Base-by-base conservation (phyloP, 805 yeast genomes). In the Lipomyces sp. region DNA sequence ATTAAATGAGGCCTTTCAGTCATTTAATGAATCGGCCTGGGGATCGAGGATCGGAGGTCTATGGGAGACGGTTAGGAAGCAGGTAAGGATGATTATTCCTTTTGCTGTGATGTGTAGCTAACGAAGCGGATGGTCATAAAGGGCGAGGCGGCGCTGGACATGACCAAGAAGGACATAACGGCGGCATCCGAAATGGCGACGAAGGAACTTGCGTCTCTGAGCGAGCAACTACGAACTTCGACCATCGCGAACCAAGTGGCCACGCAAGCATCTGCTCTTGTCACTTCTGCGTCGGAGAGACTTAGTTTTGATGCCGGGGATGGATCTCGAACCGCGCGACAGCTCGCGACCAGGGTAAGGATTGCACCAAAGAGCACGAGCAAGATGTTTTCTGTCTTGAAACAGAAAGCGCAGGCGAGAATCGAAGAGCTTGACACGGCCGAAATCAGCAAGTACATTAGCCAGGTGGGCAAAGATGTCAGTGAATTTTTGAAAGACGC, bases 341-440 rank as follows among this genome's bases (percentile, higher is more conserved):
- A 53, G 8, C 59, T 61, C 15, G 59, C 64, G 37, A 11, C 53
- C 57, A 53, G 57, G 1, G 57, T 61, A 34, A 33, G 29, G 53
- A 48, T 57, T 5, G 63, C 71, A 32, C 71, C 73, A 34, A 64
- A 68, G 64, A 67, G 35, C 62, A 73, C 59, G 63, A 71, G 64
- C 59, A 69, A 73, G 34, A 73, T 73, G 76, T 72, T 80, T 53
- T 65, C 69, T n/a, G 74, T 73, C 50, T 70, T 73, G 67, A 77
- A 75, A 69, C 73, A 66, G 57, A 77, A 80, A 69, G 87, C 92
- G 6, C 91, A 89, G 71, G 82, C 82, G 57, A 85, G 84, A 60
- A 80, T 92, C 59, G 93, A 90, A 69, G 84, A 85, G 6, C 80
- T 93, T 57, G 97, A 90, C 71, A 81, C 81, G 62, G 87, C 91